A percentile compares a stretch with the other conserved stretches of the same genome.
These are phyloP conservation scores for Pseudogymnoascus sp. DNA, from an alignment of 2,329 filamentous ascomycete species.

Conservation along the genomic window DNA sequence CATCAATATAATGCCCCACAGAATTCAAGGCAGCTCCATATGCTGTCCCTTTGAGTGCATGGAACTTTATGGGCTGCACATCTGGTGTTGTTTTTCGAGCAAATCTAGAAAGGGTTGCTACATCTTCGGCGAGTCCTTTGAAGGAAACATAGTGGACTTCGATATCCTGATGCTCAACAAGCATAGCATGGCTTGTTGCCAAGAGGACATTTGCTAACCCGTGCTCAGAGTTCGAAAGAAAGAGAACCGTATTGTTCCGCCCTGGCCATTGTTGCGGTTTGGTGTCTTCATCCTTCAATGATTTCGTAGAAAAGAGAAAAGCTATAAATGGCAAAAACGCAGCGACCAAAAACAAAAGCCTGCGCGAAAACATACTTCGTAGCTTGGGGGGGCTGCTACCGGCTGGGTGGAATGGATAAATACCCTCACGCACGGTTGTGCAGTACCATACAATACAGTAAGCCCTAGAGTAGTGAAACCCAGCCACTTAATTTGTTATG, in stretches of 20 bases:
- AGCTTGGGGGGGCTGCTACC: background rate
- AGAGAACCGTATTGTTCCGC: constrained; percentile 27
- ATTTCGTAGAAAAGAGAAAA: background rate
- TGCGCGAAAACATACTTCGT: background rate
- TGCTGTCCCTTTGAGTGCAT: background rate
- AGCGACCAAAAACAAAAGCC: background rate
- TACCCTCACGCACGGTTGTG: background rate
- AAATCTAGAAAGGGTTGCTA: constrained; percentile 14
- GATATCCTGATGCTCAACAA: constrained; percentile 27
- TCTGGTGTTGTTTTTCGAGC: background rate
- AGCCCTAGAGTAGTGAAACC: background rate
- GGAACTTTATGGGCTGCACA: background rate
- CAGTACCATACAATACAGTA: background rate
- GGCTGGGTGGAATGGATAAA: background rate
- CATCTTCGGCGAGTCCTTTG: constrained; percentile 26
- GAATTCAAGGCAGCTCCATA: constrained; percentile 14
- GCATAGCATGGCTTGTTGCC: constrained; percentile 34
- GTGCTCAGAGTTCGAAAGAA: constrained; percentile 38
- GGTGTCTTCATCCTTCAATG: background rate
- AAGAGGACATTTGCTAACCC: constrained; percentile 41
- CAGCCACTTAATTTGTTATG: background rate
- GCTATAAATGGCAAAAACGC: background rate
- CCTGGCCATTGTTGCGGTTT: background rate
- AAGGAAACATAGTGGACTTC: constrained; percentile 40
- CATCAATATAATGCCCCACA: background rate